Evolutionary conservation across 805 yeast species (phyloP).

Genomic region (Sungouiozyma ichnusensis): DNA sequence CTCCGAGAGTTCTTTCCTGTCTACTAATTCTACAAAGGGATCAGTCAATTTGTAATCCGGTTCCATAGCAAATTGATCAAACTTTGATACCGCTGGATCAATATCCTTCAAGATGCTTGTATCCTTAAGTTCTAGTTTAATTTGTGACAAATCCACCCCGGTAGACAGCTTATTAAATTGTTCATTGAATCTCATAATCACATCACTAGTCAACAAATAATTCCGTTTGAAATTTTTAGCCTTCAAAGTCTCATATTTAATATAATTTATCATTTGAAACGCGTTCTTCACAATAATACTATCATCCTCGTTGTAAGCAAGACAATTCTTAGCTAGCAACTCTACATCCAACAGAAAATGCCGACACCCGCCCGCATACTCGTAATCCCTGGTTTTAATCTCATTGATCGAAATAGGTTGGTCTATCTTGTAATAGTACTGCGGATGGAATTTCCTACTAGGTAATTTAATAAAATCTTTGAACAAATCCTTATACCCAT

Average conservation of each 20-base stretch:
- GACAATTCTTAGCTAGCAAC: conserved; percentile 61
- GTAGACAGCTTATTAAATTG: conserved; percentile 16
- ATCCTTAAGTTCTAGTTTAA: conserved; percentile 8
- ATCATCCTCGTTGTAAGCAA: conserved; percentile 56
- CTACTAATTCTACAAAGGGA: conserved; percentile 69
- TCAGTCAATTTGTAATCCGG: conserved; percentile 37
- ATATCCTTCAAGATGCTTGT: conserved; percentile 22
- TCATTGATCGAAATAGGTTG: conserved; percentile 64
- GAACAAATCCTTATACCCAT: conserved; percentile 21
- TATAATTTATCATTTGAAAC: conserved; percentile 42
- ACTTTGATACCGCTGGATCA: conserved; percentile 9
- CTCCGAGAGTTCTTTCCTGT: conserved; percentile 63
- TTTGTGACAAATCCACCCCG: background rate
- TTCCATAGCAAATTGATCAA: conserved; percentile 12
- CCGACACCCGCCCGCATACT: conserved; percentile 23
- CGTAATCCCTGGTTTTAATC: conserved; percentile 36
- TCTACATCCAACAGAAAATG: conserved; percentile 50
- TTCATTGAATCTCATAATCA: conserved; percentile 14
- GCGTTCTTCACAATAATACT: conserved; percentile 63
- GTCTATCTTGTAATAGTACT: conserved; percentile 57
- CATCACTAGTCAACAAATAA: conserved; percentile 19
- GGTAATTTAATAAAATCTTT: conserved; percentile 64
- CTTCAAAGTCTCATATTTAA: conserved; percentile 38
- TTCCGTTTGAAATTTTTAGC: conserved; percentile 27
- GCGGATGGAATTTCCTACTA: conserved; percentile 63